phyloP scores from a whole-genome alignment of 768 basidiomycete genomes.

The Pleurotus sapidus region DNA sequence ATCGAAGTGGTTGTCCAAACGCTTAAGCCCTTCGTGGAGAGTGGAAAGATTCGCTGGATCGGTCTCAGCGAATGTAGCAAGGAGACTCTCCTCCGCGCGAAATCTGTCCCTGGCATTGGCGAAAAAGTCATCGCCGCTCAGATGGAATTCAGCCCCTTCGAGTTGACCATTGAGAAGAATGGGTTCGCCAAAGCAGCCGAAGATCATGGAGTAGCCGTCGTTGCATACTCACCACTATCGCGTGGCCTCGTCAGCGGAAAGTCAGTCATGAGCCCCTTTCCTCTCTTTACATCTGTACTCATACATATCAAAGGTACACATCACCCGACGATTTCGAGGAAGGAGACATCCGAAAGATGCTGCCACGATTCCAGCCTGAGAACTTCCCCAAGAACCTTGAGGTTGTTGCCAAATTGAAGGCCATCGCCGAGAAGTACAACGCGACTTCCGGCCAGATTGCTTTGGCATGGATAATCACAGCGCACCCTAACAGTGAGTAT shows the following conservation, averaged over 20 bases:
- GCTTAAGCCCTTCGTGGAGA: conserved; percentile 29
- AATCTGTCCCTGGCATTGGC: conserved; percentile 21
- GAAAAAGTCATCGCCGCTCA: conserved; percentile 26
- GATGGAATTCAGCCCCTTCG: conserved; percentile 27
- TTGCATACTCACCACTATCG: conserved; percentile 31
- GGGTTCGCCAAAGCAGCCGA: conserved; percentile 23
- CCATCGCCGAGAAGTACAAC: conserved; percentile 24
- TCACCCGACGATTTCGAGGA: conserved; percentile 33
- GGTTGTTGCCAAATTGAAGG: conserved; percentile 28
- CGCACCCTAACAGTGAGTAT: conserved; percentile 15
- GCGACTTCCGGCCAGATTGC: conserved; percentile 29
- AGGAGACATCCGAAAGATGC: conserved; percentile 26
- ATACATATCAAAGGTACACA: conserved; percentile 16
- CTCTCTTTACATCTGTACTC: no score
- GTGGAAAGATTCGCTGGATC: conserved; percentile 27
- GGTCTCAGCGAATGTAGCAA: conserved; percentile 31
- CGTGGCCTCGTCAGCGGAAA: conserved; percentile 33
- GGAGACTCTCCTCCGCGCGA: conserved; percentile 25
- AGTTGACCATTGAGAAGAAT: conserved; percentile 24
- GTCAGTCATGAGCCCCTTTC: conserved; percentile 18
- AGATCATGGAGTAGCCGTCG: conserved; percentile 27
- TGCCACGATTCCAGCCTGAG: conserved; percentile 31
- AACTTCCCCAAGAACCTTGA: conserved; percentile 45
- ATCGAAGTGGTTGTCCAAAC: conserved; percentile 30
- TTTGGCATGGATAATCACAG: conserved; percentile 20